Conservation (phyloP, 2,329 filamentous ascomycete species). For the Penicillium decumbens region DNA sequence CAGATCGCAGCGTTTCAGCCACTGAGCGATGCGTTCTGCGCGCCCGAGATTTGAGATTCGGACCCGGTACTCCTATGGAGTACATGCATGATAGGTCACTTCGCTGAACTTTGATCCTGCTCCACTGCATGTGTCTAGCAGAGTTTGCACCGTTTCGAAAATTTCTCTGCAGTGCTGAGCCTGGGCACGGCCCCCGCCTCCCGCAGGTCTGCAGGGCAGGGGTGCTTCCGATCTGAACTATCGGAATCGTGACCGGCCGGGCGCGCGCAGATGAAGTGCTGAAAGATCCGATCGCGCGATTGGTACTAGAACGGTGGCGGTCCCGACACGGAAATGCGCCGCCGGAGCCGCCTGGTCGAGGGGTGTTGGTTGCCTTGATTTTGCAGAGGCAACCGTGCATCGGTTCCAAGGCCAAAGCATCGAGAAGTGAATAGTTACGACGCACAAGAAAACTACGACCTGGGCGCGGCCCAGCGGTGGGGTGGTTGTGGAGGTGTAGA, state of each 20-base stretch:
- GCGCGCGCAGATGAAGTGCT: background rate
- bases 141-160: background rate
- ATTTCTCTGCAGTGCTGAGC: background rate
- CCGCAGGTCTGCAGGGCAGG: background rate
- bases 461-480: background rate
- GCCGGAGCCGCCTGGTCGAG: background rate
- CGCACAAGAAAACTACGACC: background rate
- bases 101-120: conserved; percentile 17
- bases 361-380: conserved; percentile 6
- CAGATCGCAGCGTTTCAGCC: conserved; percentile 23
- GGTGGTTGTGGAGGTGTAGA: background rate
- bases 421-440: background rate
- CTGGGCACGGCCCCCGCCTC: conserved; percentile 12
- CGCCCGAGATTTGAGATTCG: conserved; percentile 16
- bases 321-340: background rate
- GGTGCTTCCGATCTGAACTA: conserved; percentile 23
- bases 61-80: background rate
- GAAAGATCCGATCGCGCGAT: conserved; percentile 1
- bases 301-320: conserved; percentile 1
- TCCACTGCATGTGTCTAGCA: background rate
- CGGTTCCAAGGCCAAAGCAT: background rate
- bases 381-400: conserved; percentile 10
- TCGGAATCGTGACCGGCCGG: conserved; percentile 20
- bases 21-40: conserved; percentile 21
- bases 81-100: conserved; percentile 25